Conservation (phyloP, 371 early-diverging fungal genomes). For the Circinella minor region DNA sequence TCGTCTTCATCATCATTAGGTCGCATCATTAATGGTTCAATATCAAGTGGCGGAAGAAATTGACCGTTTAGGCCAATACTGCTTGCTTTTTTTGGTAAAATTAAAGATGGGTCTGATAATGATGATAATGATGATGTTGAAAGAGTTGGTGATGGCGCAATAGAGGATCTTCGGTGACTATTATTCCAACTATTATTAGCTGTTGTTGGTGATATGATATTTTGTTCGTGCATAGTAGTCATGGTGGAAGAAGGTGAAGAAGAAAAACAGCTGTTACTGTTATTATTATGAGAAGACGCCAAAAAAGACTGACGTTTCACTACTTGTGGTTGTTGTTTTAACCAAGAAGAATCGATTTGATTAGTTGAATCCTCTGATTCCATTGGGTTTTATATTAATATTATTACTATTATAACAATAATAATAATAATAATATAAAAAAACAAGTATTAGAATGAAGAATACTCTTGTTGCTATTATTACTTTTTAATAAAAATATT, state of each 20-base stretch:
- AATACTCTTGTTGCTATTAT: neutral
- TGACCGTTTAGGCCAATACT: neutral
- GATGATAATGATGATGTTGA: neutral
- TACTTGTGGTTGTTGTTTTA: slow-evolving; percentile 1
- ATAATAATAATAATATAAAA: too few species aligned
- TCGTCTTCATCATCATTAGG: slow-evolving; percentile 9
- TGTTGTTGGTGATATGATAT: neutral
- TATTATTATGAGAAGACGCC: neutral
- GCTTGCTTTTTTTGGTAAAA: neutral
- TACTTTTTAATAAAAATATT: neutral
- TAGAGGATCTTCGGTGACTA: neutral
- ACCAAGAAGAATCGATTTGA: neutral
- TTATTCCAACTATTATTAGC: neutral
- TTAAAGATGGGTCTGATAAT: neutral
- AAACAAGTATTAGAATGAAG: neutral
- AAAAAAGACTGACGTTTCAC: neutral
- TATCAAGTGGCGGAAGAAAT: slow-evolving; percentile 7
- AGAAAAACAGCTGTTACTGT: neutral
- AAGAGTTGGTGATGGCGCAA: neutral
- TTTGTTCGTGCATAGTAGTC: neutral
- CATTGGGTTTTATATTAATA: neutral
- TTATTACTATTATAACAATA: too few species aligned
- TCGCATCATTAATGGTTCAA: slow-evolving; percentile 7
- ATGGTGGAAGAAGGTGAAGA: neutral
- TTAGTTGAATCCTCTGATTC: neutral